Evolutionary conservation across 2,329 filamentous ascomycete species (phyloP).

Genomic region (Colletotrichum higginsianum): DNA sequence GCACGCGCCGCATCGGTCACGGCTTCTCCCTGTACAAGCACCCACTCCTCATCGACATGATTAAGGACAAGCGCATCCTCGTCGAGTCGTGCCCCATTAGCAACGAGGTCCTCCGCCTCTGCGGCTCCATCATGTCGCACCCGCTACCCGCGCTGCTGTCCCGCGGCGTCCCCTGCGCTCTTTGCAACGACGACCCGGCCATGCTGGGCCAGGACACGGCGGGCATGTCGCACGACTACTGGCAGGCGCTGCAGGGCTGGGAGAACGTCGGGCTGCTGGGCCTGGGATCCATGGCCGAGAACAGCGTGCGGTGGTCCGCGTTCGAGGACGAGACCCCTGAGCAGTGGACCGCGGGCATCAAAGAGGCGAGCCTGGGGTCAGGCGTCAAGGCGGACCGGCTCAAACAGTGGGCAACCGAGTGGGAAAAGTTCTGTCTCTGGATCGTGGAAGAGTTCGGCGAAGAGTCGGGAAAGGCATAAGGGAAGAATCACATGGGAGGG

Average conservation of each 20-base stretch:
- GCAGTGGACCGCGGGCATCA: conserved; percentile 79
- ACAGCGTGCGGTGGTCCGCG: conserved; percentile 85
- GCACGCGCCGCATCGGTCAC: conserved; percentile 85
- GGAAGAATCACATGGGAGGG: not conserved
- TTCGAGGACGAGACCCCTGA: conserved; percentile 80
- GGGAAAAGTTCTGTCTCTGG: conserved; percentile 89
- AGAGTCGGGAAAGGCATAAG: conserved; percentile 65
- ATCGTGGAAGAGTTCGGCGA: conserved; percentile 78
- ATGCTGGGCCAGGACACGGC: conserved; percentile 82
- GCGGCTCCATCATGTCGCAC: conserved; percentile 78
- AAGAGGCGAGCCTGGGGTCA: conserved; percentile 77
- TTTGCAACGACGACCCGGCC: conserved; percentile 87
- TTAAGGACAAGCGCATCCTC: conserved; percentile 85
- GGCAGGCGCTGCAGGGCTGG: conserved; percentile 87
- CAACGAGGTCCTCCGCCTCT: conserved; percentile 83
- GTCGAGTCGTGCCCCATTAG: conserved; percentile 87
- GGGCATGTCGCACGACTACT: conserved; percentile 89
- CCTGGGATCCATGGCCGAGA: conserved; percentile 84
- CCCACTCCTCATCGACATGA: conserved; percentile 83
- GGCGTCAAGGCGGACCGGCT: conserved; percentile 77
- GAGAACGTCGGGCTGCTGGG: conserved; percentile 86
- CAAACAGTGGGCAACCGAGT: conserved; percentile 80
- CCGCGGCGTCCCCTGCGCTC: conserved; percentile 80
- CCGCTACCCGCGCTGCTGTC: conserved; percentile 83
- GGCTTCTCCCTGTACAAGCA: conserved; percentile 87